Conservation (phyloP, 1,284 basidiomycete genomes). For the Fomitopsis palustris region DNA sequence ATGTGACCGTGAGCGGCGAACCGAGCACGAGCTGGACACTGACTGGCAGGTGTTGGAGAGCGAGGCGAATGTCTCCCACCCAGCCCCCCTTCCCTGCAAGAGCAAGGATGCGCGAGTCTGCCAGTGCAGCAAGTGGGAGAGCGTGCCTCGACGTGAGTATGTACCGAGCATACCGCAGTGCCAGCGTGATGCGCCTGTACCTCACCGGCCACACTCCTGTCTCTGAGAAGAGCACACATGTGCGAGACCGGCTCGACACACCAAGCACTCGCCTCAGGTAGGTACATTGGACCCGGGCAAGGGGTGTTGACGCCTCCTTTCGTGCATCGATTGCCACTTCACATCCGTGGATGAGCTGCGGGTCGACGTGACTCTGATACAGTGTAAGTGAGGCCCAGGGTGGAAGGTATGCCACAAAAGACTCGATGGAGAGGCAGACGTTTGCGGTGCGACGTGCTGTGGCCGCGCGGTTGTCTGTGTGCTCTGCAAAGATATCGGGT, state of each 20-base stretch:
- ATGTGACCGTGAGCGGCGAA: neutral
- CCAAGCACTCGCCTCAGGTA: conserved; percentile 8
- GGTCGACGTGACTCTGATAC: conserved; percentile 28
- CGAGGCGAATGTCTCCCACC: neutral
- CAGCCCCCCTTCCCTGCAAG: neutral
- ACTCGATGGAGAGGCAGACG: conserved; percentile 13
- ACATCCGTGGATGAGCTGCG: conserved; percentile 26
- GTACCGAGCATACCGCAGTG: neutral
- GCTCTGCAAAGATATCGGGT: conserved; percentile 7
- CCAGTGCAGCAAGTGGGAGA: neutral
- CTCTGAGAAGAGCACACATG: conserved; percentile 3
- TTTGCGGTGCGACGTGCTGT: conserved; percentile 17
- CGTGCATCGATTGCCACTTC: conserved; percentile 17
- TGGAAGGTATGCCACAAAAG: conserved; percentile 18
- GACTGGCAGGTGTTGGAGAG: neutral
- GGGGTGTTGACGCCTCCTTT: neutral
- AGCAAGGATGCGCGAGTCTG: neutral
- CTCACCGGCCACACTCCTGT: conserved; percentile 4
- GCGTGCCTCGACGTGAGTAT: neutral
- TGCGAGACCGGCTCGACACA: neutral
- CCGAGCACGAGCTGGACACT: no score
- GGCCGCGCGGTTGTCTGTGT: conserved; percentile 18
- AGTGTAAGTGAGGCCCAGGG: conserved; percentile 12
- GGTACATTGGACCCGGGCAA: neutral
- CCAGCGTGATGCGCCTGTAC: neutral